A percentile compares a stretch with the other conserved stretches of the same genome.
These are phyloP conservation scores for Aspergillus neoniger DNA, from an alignment of 2,329 filamentous ascomycete species.

Conservation along the genomic window DNA sequence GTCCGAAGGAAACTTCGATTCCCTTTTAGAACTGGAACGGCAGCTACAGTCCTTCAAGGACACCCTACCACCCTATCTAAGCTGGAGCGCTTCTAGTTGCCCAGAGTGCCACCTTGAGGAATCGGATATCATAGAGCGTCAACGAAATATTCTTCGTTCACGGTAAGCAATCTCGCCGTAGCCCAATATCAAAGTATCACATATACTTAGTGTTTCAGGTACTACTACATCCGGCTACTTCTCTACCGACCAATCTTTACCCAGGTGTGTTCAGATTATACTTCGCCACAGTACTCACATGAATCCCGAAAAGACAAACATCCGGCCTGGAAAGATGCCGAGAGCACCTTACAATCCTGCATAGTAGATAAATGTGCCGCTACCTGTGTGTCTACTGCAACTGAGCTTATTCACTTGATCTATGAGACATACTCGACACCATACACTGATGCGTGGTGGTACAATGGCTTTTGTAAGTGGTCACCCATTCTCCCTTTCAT, in stretches of 20 bases:
- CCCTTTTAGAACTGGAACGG: slow-evolving; percentile 32
- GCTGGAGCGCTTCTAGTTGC: slow-evolving; percentile 22
- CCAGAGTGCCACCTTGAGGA: not conserved
- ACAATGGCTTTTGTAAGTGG: slow-evolving; percentile 42
- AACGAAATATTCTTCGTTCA: slow-evolving; percentile 33
- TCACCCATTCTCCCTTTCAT: too few relatives aligned
- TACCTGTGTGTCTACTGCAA: slow-evolving; percentile 33
- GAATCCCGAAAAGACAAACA: not conserved
- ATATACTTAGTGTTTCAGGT: slow-evolving; percentile 22
- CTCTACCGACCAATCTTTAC: slow-evolving; percentile 40
- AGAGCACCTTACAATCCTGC: slow-evolving; percentile 26
- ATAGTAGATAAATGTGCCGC: slow-evolving; percentile 33
- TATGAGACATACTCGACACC: slow-evolving; percentile 31
- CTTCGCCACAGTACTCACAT: not conserved
- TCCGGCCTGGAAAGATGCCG: slow-evolving; percentile 11
- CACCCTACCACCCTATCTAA: slow-evolving; percentile 26
- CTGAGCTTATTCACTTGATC: slow-evolving; percentile 34
- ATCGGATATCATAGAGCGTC: slow-evolving; percentile 13
- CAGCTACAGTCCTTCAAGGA: slow-evolving; percentile 28
- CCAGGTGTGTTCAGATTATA: slow-evolving; percentile 32
- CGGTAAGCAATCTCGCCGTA: slow-evolving; percentile 20
- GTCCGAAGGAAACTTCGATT: slow-evolving; percentile 20
- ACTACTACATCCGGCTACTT: slow-evolving; percentile 35
- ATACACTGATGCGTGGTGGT: slow-evolving; percentile 40
- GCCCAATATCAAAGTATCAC: not conserved